Evolutionary conservation across 768 basidiomycete species (phyloP), one percentile per base, ranked within the genome.

Genomic region (Russula vinacea): DNA sequence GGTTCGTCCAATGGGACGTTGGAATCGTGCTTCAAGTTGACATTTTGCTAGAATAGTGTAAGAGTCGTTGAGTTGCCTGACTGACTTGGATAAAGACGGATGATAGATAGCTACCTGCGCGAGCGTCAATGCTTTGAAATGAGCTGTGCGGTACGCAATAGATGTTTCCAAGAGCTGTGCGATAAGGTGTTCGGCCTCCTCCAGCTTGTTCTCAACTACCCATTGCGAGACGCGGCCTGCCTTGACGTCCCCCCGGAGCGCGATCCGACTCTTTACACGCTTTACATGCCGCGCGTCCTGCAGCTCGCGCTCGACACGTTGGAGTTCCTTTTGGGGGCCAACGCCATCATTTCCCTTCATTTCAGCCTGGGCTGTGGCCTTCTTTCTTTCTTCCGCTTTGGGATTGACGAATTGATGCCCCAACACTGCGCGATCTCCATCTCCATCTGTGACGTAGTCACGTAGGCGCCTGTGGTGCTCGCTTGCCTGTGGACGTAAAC

Each of bases 401-500:
- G 90, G 76, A 71, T 91, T 90, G 45, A 83, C 84, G 72, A 90
- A 87, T 73, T 94, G 90, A 56, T 94, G 86, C 75, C 96, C 94
- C 52, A 97, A 78, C 16, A 96, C 92, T 0, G 94, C 94, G 10
- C 93, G 84, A 73, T 98, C 94, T 1, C 94, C 90, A 70, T 97
- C 93, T 14, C 94, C 91, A 74, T 98, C 95, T 3, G 90, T 90
- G 60, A 90, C 87, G 70, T 94, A 90, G 72, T 97, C 94, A 1
- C 92, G 84, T 67, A 97, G 84, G 49, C 80, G 74, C 39, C 82
- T 76, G 62, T 88, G 85, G 61, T 85, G 80, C 70, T 81, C 90
- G 14, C 83, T 84, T 7, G 89, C 88, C 72, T 93, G 91, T 3
- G 79, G 81, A 49, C 81, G 83, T 62, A 93, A 75, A 17, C 92